Evolutionary conservation across 805 yeast genomes (phyloP), one percentile per base, ranked within the genome.

Genomic region (Candida koratica): DNA sequence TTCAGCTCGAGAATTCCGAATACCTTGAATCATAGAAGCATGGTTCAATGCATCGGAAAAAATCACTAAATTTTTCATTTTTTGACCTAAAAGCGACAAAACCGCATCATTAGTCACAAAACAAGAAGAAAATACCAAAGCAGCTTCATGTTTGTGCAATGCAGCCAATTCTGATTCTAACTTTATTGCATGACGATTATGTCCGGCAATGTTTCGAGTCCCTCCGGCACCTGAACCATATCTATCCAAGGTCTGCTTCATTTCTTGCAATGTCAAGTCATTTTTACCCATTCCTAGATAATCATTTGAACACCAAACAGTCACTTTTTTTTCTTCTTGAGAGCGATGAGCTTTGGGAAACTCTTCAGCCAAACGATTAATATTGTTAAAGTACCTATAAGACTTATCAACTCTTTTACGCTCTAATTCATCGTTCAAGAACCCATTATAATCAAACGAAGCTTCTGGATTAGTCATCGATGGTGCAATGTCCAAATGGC

Each of bases 171-270:
- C 89, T 15, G 83, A 67, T 63, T 93, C 99, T 54, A 93, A 74
- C 47, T 71, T 73, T 54, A 93, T 78, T n/a, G 97, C 95, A 51
- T 84, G 90, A 41, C 67, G 61, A 61, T 93, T 93, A 61, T 93
- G 98, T 44, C 99, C 99, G 2, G 99, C 98, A 59, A 93, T 93
- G 66, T 93, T 93, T 56, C 99, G 77, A 32, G 99, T 93, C 49
- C 99, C 99, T 55, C 99, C 99, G 6, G 99, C 96, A 51, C 99
- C 99, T 4, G 96, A 84, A 52, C 99, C 99, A 58, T 93, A 93
- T 66, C 76, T 79, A 51, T 83, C 84, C 60, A 93, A 72, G 12
- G 95, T 80, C 32, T 69, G 58, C 49, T 82, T 81, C 90, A 90
- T 93, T 38, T 78, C 79, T 12, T 75, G 64, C 41, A 87, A 65